These are phyloP conservation scores for Microdochium bolleyi DNA, from an alignment of 2,329 filamentous ascomycete species.

Conservation along the genomic window DNA sequence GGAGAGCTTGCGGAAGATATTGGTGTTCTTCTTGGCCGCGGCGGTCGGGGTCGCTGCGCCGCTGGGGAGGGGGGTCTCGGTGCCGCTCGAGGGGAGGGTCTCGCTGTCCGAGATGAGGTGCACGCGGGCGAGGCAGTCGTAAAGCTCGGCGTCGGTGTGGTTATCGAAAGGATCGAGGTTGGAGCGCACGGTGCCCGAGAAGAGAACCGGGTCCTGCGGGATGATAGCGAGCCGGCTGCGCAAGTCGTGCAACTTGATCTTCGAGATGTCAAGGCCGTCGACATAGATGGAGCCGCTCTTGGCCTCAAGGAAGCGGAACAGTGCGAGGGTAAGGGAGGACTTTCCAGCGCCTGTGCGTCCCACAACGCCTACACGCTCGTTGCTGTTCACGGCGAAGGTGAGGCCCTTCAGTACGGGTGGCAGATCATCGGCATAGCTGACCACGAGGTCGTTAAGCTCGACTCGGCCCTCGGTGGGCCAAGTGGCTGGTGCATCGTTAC, in stretches of 20 bases:
- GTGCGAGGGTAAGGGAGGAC: slow-evolving; percentile 64
- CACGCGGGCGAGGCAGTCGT: slow-evolving; percentile 61
- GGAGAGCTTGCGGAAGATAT: slow-evolving; percentile 55
- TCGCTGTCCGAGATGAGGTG: slow-evolving; percentile 48
- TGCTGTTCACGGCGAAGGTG: slow-evolving; percentile 56
- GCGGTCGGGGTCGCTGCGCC: slow-evolving; percentile 17
- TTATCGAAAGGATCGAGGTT: slow-evolving; percentile 73
- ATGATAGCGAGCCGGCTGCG: slow-evolving; percentile 74
- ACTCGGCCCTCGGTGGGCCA: slow-evolving; percentile 72
- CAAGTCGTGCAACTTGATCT: slow-evolving; percentile 60
- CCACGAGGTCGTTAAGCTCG: slow-evolving; percentile 65
- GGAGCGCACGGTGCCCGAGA: slow-evolving; percentile 67
- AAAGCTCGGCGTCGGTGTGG: slow-evolving; percentile 60
- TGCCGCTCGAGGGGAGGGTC: slow-evolving; percentile 21
- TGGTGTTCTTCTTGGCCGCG: slow-evolving; percentile 42
- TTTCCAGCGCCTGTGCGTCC: slow-evolving; percentile 75
- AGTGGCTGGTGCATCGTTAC: slow-evolving; percentile 53
- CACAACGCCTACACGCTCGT: slow-evolving; percentile 67
- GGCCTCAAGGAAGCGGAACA: slow-evolving; percentile 72
- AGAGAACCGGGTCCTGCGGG: slow-evolving; percentile 71
- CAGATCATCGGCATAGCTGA: slow-evolving; percentile 63
- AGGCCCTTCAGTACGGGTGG: slow-evolving; percentile 64
- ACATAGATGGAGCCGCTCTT: slow-evolving; percentile 58
- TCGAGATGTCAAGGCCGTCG: slow-evolving; percentile 68
- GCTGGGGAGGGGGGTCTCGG: slow-evolving; percentile 26